Conservation (phyloP, 2,329 filamentous ascomycete species). For the Albifimbria verrucaria region DNA sequence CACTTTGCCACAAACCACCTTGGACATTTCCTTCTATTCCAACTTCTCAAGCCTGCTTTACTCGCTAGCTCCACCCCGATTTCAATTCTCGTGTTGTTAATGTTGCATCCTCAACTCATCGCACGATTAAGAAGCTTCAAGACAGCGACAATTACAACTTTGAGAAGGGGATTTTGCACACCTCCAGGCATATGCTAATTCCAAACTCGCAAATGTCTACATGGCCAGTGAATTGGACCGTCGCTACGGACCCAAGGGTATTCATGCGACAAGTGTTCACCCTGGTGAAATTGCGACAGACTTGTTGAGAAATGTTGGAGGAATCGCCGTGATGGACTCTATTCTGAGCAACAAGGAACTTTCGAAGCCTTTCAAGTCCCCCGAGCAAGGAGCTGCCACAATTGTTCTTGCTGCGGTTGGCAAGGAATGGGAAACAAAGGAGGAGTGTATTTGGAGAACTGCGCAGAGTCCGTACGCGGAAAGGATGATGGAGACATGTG, state of each 20-base stretch:
- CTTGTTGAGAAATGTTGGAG: not conserved
- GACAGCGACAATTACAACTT: slow-evolving; percentile 13
- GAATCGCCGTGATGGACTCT: not conserved
- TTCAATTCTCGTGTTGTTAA: slow-evolving; percentile 7
- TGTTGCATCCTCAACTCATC: slow-evolving; percentile 3
- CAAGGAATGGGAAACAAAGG: slow-evolving; percentile 4
- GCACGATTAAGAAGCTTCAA: not conserved
- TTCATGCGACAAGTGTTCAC: slow-evolving; percentile 26
- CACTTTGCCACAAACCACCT: slow-evolving; percentile 16
- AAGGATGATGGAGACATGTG: not conserved
- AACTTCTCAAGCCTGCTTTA: slow-evolving; percentile 7
- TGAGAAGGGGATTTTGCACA: slow-evolving; percentile 17
- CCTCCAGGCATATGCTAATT: slow-evolving; percentile 39
- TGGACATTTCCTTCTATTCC: slow-evolving; percentile 12
- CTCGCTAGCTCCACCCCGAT: not conserved
- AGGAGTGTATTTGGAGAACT: slow-evolving; percentile 1
- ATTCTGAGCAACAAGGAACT: not conserved
- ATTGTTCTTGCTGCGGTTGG: slow-evolving; percentile 1
- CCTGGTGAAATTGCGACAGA: slow-evolving; percentile 2
- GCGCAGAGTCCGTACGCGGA: not conserved
- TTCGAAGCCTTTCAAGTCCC: slow-evolving; percentile 1
- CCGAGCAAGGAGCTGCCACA: slow-evolving; percentile 2
- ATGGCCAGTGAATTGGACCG: slow-evolving; percentile 48
- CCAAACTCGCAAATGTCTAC: slow-evolving; percentile 50
- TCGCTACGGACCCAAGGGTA: slow-evolving; percentile 34